Evolutionary conservation across 2,329 filamentous ascomycete genomes (phyloP), one percentile per base, ranked within the genome.

Genomic region (Trichoderma sp.): DNA sequence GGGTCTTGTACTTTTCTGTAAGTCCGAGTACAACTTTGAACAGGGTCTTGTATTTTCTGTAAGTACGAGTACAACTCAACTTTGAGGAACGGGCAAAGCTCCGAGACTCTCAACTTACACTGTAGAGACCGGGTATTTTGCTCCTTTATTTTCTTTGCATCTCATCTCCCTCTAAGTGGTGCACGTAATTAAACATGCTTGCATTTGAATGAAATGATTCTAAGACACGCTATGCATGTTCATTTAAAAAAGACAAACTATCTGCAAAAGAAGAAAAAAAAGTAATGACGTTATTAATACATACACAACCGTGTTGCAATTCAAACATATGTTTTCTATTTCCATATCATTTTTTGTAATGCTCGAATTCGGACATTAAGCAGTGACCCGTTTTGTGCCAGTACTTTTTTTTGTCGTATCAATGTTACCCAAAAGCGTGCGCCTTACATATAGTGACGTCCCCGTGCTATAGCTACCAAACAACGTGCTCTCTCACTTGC

Each of bases 341-440:
- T 38, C 9, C 33, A 21, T 35, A 4, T 59, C 18, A 18, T 56
- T 35, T 31, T 67, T 33, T 38, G 31, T n/a, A 50, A 66, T 14
- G 71, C 63, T 59, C 59, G 66, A 64, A 64, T 41, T n/a, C 16
- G 53, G 50, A 31, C 50, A 59, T 38, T 59, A 38, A 59, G 50
- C 66, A 59, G 71, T 21, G 33, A 76, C 64, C 29, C 71, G 75
- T 77, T 45, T 45, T 71, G 75, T 38, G 69, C 29, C 29, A 41
- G 38, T 6, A 38, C 66, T 76, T 68, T 76, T 74, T 76, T 78
- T 53, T 53, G 18, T 21, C 77, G 75, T 78, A 72, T 76, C 79
- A 78, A 75, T 69, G 68, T 77, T 81, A 79, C 74, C 77, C 77
- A 80, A 80, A 62, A 76, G 74, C 64, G 45, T 67, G 69, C 67